Conservation (phyloP, 768 basidiomycete genomes). For the Candolleomyces eurysporus region DNA sequence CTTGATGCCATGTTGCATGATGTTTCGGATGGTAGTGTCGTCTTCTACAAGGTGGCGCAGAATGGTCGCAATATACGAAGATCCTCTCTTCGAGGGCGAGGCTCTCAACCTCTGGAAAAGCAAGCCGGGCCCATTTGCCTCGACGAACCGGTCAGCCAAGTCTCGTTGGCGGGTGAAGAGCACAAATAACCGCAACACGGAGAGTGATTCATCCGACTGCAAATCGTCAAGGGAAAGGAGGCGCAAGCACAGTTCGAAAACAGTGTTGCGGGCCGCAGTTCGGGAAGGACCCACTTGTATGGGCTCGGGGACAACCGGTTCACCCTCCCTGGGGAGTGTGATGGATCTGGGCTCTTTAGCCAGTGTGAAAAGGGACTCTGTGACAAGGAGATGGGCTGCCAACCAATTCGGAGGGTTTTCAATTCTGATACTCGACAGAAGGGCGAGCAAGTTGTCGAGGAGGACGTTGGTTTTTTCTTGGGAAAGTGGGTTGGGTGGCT, state of each 20-base stretch:
- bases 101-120: conserved; percentile 71
- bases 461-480: conserved; percentile 52
- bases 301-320: conserved; percentile 50
- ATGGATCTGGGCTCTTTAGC: conserved; percentile 70
- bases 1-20: conserved; percentile 84
- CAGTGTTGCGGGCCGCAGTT: conserved; percentile 54
- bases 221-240: conserved; percentile 64
- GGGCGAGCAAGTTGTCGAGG: conserved; percentile 66
- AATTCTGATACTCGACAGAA: conserved; percentile 55
- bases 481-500: conserved; percentile 59
- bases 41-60: conserved; percentile 94
- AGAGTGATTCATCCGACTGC: conserved; percentile 78
- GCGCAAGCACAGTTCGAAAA: conserved; percentile 76
- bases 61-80: conserved; percentile 82
- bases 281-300: conserved; percentile 62
- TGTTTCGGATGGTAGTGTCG: conserved; percentile 50
- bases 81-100: conserved; percentile 63
- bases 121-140: conserved; percentile 56
- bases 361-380: conserved; percentile 79
- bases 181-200: conserved; percentile 79
- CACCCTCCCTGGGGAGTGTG: conserved; percentile 67
- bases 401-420: conserved; percentile 85
- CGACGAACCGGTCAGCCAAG: conserved; percentile 66
- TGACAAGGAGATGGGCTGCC: conserved; percentile 79
- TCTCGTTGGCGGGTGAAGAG: conserved; percentile 74